phyloP scores from a whole-genome alignment of 2,329 filamentous ascomycete genomes.

The Aspergillus proliferans region DNA sequence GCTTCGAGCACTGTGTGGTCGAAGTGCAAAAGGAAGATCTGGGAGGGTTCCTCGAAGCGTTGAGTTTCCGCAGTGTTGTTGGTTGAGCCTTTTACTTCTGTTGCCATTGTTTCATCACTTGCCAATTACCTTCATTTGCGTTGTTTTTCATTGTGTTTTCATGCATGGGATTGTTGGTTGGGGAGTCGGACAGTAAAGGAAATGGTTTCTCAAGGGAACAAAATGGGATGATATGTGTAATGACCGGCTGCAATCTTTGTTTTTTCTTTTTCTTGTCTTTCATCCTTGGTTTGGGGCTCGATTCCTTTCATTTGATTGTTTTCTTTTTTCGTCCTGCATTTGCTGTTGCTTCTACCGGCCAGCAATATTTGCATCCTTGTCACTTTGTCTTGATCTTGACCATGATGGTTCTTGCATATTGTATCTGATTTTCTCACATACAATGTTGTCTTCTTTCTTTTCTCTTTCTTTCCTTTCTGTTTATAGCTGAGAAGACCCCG shows the following conservation, averaged over 20 bases:
- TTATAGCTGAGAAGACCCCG: neutral
- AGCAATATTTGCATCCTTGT: constrained; percentile 1
- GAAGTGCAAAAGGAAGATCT: constrained; percentile 97
- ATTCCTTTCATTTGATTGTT: constrained; percentile 6
- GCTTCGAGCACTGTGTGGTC: constrained; percentile 94
- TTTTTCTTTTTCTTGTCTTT: constrained; percentile 3
- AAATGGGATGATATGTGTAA: constrained; percentile 13
- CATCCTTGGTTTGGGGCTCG: neutral
- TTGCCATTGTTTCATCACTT: neutral
- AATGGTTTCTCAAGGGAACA: constrained; percentile 2
- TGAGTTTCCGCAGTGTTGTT: constrained; percentile 86
- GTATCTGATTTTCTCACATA: neutral
- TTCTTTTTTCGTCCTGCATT: neutral
- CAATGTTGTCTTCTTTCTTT: neutral
- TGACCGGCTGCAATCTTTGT: constrained; percentile 16
- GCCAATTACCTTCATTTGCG: neutral
- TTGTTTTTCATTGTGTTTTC: neutral
- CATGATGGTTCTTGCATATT: constrained; percentile 10
- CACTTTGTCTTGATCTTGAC: constrained; percentile 1
- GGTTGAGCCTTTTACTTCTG: constrained; percentile 35
- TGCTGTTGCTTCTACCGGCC: constrained; percentile 1
- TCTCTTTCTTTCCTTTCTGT: neutral
- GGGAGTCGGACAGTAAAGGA: constrained; percentile 1
- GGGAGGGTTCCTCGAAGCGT: constrained; percentile 77
- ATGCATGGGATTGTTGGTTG: constrained; percentile 7